phyloP scores from a whole-genome alignment of 169 alveolate species.

The Plasmodium vivax region DNA sequence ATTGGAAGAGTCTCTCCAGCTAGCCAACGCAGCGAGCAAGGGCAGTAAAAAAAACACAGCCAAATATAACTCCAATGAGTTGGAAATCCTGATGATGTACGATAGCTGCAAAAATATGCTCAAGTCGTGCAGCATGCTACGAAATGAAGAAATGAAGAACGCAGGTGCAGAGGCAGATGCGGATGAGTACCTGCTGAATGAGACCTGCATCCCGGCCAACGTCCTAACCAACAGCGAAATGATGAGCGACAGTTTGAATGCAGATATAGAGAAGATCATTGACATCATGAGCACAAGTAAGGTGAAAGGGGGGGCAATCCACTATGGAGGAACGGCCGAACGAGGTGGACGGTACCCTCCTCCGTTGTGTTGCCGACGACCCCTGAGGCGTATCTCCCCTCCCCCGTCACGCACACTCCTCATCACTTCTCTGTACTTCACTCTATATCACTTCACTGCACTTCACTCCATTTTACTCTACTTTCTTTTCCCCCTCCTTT shows the following conservation, averaged over 20 bases:
- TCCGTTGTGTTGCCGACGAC: not conserved
- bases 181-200: slow-evolving; percentile 11
- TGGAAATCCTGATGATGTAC: slow-evolving; percentile 15
- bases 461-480: not conserved
- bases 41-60: not conserved
- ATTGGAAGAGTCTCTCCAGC: slow-evolving; percentile 39
- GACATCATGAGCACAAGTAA: slow-evolving; percentile 68
- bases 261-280: slow-evolving; percentile 39
- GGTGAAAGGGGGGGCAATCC: not conserved
- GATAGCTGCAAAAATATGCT: slow-evolving; percentile 23
- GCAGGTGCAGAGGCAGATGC: not conserved
- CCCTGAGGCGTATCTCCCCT: not conserved
- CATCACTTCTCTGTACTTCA: not conserved
- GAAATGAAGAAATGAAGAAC: slow-evolving; percentile 25
- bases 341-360: not conserved
- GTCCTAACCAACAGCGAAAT: slow-evolving; percentile 5
- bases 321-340: not conserved
- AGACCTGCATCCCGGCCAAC: slow-evolving; percentile 13
- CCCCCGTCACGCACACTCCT: not conserved
- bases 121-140: not conserved
- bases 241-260: slow-evolving; percentile 34
- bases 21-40: not conserved
- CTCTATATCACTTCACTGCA: not conserved
- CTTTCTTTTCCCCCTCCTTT: not conserved
- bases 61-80: slow-evolving; percentile 1